Conservation (phyloP, 148 eudicot genomes). For the Limonium bicolor region DNA sequence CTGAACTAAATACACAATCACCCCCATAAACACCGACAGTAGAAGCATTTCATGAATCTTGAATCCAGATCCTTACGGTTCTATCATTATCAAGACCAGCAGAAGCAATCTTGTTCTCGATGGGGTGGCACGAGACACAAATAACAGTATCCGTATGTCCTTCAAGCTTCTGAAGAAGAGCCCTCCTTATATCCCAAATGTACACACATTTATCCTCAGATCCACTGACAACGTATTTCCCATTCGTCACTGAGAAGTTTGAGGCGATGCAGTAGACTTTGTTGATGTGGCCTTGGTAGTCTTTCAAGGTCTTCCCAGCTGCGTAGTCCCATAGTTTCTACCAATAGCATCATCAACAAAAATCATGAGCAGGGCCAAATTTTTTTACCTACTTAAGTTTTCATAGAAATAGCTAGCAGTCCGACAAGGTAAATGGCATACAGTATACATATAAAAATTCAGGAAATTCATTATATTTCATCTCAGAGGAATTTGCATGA, state of each 20-base stretch:
- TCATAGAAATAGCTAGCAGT: no score
- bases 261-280: constrained; percentile 51
- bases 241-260: constrained; percentile 74
- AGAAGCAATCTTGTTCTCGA: constrained; percentile 67
- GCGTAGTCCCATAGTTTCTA: constrained; percentile 86
- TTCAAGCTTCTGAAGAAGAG: constrained; percentile 71
- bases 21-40: no score
- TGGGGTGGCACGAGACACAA: constrained; percentile 76
- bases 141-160: constrained; percentile 84
- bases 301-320: constrained; percentile 64
- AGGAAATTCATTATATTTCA: no score
- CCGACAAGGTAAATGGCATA: no score
- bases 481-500: no score
- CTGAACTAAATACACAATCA: no score
- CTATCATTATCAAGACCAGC: constrained; percentile 66
- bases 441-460: no score
- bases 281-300: constrained; percentile 65
- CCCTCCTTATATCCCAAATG: constrained; percentile 82
- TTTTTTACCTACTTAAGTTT: no score
- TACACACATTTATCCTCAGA: constrained; percentile 79
- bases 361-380: no score
- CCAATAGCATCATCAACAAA: no score
- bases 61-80: constrained; percentile 74
- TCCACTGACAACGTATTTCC: constrained; percentile 82
- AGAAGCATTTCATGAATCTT: constrained; percentile 30